Evolutionary conservation across 352 stramenopile species (phyloP).

Genomic region (Pythium brassicae): DNA sequence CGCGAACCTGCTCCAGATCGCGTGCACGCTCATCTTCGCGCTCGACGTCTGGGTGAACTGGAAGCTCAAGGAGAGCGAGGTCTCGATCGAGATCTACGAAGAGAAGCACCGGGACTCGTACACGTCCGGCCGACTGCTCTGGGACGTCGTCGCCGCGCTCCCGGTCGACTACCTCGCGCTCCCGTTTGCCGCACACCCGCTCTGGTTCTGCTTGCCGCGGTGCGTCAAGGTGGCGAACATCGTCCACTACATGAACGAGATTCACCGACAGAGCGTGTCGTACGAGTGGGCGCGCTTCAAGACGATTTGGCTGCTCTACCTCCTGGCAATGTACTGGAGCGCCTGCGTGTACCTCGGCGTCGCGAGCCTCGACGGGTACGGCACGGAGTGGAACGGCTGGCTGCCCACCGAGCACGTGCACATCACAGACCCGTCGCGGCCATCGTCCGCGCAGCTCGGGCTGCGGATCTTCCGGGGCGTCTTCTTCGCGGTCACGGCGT

Average conservation of each 20-base stretch:
- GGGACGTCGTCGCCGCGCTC: conserved; percentile 37
- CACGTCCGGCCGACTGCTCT: conserved; percentile 32
- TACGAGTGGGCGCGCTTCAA: conserved; percentile 52
- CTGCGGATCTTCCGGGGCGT: conserved; percentile 44
- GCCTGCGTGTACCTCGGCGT: conserved; percentile 49
- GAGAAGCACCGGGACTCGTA: conserved; percentile 36
- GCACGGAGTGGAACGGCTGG: conserved; percentile 47
- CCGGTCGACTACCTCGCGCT: conserved; percentile 39
- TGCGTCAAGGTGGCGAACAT: conserved; percentile 57
- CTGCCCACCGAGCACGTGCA: conserved; percentile 30
- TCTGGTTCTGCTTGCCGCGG: conserved; percentile 39
- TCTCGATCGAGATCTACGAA: conserved; percentile 54
- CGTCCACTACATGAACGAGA: conserved; percentile 47
- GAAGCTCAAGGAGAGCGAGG: conserved; percentile 31
- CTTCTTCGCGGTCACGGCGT: conserved; percentile 53
- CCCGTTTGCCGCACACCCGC: conserved; percentile 4
- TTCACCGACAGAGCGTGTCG: conserved; percentile 50
- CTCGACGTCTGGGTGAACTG: conserved; percentile 58
- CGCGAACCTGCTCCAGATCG: conserved; percentile 26
- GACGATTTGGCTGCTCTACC: conserved; percentile 50
- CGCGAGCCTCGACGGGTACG: conserved; percentile 33
- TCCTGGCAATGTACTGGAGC: conserved; percentile 54
- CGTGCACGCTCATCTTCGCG: conserved; percentile 32
- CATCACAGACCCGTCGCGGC: conserved; percentile 22
- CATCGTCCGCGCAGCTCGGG: conserved; percentile 24